These are phyloP conservation scores for Gynochthodes officinalis DNA, from an alignment of 257 asterid genomes.

Conservation along the genomic window DNA sequence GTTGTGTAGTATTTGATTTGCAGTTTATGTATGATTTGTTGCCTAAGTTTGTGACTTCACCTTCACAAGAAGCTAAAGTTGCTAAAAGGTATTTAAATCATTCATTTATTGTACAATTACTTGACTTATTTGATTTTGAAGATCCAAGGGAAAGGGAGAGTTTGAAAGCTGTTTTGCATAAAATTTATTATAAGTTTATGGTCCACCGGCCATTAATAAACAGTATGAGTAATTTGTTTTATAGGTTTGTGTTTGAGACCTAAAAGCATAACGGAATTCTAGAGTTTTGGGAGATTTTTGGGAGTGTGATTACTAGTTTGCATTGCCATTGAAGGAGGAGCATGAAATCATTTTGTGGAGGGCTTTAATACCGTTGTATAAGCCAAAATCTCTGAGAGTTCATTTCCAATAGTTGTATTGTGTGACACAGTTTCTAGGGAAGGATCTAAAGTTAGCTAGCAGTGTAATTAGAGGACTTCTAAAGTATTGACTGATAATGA, in stretches of 20 bases:
- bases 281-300: conserved; percentile 78
- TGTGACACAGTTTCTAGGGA: conserved; percentile 65
- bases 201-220: conserved; percentile 76
- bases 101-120: conserved; percentile 52
- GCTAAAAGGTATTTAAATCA: conserved; percentile 70
- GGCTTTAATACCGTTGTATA: conserved; percentile 73
- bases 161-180: conserved; percentile 69
- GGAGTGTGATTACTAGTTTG: conserved; percentile 87
- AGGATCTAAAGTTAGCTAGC: conserved; percentile 76
- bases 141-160: conserved; percentile 92
- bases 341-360: conserved; percentile 68
- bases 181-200: conserved; percentile 83
- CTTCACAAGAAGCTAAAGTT: conserved; percentile 60
- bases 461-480: conserved; percentile 63
- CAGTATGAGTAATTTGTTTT: conserved; percentile 62
- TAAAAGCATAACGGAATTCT: conserved; percentile 80
- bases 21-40: conserved; percentile 73
- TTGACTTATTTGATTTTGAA: conserved; percentile 77
- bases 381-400: conserved; percentile 70
- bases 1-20: conserved; percentile 78
- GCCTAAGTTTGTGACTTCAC: conserved; percentile 59
- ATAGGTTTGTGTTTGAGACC: conserved; percentile 59
- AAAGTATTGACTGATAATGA: conserved; percentile 80
- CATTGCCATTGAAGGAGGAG: conserved; percentile 85
- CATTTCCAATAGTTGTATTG: conserved; percentile 84